Conservation (phyloP, 805 yeast genomes). For the Nakazawaea holstii region DNA sequence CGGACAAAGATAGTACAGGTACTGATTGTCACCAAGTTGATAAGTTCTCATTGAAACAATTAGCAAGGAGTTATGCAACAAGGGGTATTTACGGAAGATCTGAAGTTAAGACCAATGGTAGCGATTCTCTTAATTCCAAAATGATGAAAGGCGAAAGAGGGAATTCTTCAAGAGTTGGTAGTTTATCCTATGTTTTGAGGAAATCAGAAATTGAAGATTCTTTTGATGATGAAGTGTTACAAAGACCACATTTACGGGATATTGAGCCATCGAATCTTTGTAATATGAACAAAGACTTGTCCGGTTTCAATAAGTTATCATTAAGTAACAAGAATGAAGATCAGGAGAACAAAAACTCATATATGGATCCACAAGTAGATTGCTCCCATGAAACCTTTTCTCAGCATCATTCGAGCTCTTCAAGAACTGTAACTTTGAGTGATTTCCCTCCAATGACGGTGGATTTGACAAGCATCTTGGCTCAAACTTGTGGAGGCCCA, state of each 20-base stretch:
- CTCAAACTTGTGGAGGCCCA: conserved; percentile 66
- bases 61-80: conserved; percentile 14
- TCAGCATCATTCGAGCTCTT: neutral
- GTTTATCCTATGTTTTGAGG: neutral
- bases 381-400: too few species aligned
- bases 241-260: too few species aligned
- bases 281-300: too few species aligned
- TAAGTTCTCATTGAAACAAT: conserved; percentile 12
- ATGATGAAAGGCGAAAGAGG: neutral
- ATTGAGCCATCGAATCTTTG: too few species aligned
- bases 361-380: too few species aligned
- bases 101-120: neutral
- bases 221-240: too few species aligned
- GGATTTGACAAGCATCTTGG: conserved; percentile 31
- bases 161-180: neutral
- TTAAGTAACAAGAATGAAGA: neutral
- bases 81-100: conserved; percentile 7
- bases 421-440: conserved; percentile 30
- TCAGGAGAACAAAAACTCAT: neutral
- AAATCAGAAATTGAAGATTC: too few species aligned
- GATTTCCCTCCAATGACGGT: conserved; percentile 29
- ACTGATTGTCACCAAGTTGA: conserved; percentile 3
- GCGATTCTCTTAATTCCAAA: neutral
- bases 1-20: neutral
- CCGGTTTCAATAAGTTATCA: too few species aligned